Evolutionary conservation across 805 yeast species (phyloP).

Genomic region (Vanderwaltozyma tropicalis): DNA sequence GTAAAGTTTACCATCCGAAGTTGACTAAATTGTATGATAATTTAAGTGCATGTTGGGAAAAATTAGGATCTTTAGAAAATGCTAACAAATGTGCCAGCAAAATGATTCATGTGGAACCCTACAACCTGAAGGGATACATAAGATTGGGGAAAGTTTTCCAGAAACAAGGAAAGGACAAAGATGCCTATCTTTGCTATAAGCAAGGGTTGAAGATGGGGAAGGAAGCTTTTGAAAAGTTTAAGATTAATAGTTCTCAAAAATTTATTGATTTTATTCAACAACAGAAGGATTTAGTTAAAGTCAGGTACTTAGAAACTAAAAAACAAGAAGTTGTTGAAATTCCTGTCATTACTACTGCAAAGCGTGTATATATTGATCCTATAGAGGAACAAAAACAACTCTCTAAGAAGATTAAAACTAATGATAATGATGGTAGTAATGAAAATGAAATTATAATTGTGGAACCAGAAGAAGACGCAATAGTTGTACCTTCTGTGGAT

Average conservation of each 20-base stretch:
- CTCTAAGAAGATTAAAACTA: neutral
- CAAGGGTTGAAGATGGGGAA: constrained; percentile 10
- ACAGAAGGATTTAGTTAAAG: constrained; percentile 10
- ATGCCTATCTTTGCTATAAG: constrained; percentile 16
- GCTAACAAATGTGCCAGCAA: constrained; percentile 15
- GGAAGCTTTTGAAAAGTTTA: constrained; percentile 6
- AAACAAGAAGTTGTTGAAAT: neutral
- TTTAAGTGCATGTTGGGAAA: constrained; percentile 22
- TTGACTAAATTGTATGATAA: constrained; percentile 20
- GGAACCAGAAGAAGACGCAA: neutral
- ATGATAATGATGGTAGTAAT: neutral
- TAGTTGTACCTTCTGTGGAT: constrained; percentile 7
- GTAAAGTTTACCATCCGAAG: constrained; percentile 17
- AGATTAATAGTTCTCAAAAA: constrained; percentile 9
- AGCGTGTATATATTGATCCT: constrained; percentile 16
- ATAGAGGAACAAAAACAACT: constrained; percentile 6
- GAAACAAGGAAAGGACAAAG: constrained; percentile 9
- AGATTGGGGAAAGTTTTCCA: constrained; percentile 21
- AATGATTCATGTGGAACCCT: constrained; percentile 19
- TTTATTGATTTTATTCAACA: constrained; percentile 7
- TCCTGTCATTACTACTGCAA: no score
- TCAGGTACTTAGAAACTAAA: neutral
- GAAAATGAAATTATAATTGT: neutral
- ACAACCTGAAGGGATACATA: constrained; percentile 20
- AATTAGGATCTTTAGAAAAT: constrained; percentile 14